Percentiles rank a stretch among this genome's conserved stretches.
phyloP scores from a whole-genome alignment of 202 grass and related monocot genomes.

The Musa balbisiana region DNA sequence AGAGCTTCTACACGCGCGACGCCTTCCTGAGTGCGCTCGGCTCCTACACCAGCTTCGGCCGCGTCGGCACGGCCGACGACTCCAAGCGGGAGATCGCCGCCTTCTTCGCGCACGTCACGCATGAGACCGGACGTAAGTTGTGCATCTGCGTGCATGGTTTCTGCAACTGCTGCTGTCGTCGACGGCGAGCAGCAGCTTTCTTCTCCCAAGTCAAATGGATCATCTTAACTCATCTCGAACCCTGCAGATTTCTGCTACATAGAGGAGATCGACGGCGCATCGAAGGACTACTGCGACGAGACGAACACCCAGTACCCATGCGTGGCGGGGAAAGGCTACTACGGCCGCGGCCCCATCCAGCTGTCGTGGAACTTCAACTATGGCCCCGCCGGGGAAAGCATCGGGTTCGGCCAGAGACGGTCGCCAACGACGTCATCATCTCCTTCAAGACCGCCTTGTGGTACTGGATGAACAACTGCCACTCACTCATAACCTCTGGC shows the following conservation, averaged over 20 bases:
- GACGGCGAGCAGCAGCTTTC: not conserved
- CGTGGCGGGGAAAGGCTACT: constrained; percentile 59
- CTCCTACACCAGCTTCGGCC: constrained; percentile 45
- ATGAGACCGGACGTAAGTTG: constrained; percentile 79
- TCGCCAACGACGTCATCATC: constrained; percentile 43
- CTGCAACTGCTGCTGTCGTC: no score
- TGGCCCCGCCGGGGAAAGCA: constrained; percentile 52
- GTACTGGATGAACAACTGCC: constrained; percentile 63
- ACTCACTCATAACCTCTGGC: constrained; percentile 36
- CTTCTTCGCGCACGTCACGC: constrained; percentile 78
- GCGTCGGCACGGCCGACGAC: constrained; percentile 50
- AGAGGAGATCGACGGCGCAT: constrained; percentile 69
- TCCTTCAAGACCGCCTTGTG: constrained; percentile 53
- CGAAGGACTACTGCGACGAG: constrained; percentile 64
- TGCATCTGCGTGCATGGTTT: no score
- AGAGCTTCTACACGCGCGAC: constrained; percentile 58
- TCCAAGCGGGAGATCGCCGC: constrained; percentile 83
- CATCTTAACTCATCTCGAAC: not conserved
- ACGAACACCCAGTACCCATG: constrained; percentile 41
- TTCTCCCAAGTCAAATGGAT: not conserved
- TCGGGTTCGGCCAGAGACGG: constrained; percentile 79
- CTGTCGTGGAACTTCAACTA: constrained; percentile 97
- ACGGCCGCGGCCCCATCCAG: constrained; percentile 69
- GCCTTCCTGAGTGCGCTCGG: constrained; percentile 51
- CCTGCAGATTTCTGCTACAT: constrained; percentile 82